A percentile compares a stretch with the other conserved stretches of the same genome.
phyloP scores from a whole-genome alignment of 805 yeast species.

The Candida methanosorbosa region DNA sequence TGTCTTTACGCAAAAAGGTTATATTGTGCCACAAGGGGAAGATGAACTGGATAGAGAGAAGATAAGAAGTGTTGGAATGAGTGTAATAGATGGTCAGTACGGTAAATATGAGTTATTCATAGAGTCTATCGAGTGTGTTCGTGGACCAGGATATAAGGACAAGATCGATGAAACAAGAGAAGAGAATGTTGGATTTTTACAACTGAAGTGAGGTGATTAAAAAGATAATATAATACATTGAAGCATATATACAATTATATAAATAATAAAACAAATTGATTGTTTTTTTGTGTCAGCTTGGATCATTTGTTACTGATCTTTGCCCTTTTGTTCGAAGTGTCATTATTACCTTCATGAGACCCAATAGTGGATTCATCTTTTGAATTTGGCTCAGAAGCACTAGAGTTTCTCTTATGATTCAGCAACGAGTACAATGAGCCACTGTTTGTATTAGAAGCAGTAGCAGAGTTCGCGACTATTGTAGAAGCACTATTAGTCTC shows the following conservation, averaged over 20 bases:
- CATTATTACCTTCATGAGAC: too few species aligned
- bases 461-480: too few species aligned
- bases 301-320: too few species aligned
- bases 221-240: too few species aligned
- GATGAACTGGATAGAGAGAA: conserved; percentile 50
- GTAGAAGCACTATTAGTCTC: too few species aligned
- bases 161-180: conserved; percentile 29
- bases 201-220: too few species aligned
- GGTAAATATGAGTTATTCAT: conserved; percentile 67
- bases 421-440: conserved; percentile 2
- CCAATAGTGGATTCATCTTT: too few species aligned
- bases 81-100: conserved; percentile 66
- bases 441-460: neutral
- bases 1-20: conserved; percentile 79
- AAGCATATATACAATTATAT: neutral
- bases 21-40: conserved; percentile 42
- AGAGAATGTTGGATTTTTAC: too few species aligned
- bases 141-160: conserved; percentile 41
- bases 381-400: too few species aligned
- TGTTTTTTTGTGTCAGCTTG: too few species aligned
- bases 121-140: conserved; percentile 65
- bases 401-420: too few species aligned
- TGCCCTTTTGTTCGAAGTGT: too few species aligned
- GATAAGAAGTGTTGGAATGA: conserved; percentile 68
- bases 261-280: neutral